These are phyloP conservation scores for Samsoniella hepiali DNA, from an alignment of 2,329 filamentous ascomycete genomes.

Conservation along the genomic window DNA sequence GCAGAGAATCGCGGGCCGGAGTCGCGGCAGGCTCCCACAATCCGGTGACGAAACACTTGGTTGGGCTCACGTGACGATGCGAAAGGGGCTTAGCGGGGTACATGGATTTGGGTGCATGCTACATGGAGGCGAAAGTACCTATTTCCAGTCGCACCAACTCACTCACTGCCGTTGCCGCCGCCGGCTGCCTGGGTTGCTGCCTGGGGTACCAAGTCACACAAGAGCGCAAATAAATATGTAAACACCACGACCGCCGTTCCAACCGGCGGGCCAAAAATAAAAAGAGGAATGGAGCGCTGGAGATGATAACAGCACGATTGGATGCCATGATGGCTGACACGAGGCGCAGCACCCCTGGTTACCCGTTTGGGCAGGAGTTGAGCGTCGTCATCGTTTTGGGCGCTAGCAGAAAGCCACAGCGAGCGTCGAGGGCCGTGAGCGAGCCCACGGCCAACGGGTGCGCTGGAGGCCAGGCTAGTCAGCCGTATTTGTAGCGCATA, in stretches of 20 bases:
- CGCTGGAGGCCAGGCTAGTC: not conserved
- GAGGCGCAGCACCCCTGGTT: slow-evolving; percentile 14
- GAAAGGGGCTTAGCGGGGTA: too few species aligned
- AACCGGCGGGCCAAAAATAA: not conserved
- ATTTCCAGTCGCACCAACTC: too few species aligned
- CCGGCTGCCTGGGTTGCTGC: too few species aligned
- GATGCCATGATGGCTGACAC: not conserved
- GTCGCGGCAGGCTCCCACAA: not conserved
- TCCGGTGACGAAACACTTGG: too few species aligned
- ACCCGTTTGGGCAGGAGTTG: slow-evolving; percentile 9
- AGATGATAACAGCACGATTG: not conserved
- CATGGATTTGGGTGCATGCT: too few species aligned
- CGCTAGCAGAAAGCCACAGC: not conserved
- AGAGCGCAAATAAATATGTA: not conserved
- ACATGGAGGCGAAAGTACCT: too few species aligned
- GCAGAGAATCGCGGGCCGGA: not conserved
- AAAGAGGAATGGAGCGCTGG: not conserved
- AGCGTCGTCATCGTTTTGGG: slow-evolving; percentile 11
- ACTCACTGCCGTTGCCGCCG: too few species aligned
- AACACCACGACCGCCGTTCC: too few species aligned
- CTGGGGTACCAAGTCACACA: not conserved
- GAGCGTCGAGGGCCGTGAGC: not conserved
- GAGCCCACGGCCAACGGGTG: not conserved
- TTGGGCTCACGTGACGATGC: too few species aligned
- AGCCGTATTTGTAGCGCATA: not conserved